These are phyloP conservation scores for Aechmea fasciata DNA, from an alignment of 176 grass and related monocot genomes.

Conservation along the genomic window DNA sequence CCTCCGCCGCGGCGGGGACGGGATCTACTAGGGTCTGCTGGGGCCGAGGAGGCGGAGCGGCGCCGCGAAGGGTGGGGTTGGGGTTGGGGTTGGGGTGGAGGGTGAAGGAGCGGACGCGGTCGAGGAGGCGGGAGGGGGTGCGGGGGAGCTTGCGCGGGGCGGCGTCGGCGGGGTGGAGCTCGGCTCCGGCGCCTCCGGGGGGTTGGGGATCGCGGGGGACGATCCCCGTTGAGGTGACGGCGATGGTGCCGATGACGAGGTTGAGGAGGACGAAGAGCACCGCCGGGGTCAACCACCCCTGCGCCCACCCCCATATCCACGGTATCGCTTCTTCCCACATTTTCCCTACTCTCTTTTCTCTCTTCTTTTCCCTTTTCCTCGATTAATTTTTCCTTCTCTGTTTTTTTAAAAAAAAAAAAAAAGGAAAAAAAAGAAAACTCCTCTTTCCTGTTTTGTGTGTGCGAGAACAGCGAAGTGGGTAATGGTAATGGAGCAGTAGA, in stretches of 20 bases:
- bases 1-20: neutral
- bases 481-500: neutral
- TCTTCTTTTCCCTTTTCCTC: neutral
- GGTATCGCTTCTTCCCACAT: constrained; percentile 59
- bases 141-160: constrained; percentile 19
- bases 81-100: constrained; percentile 5
- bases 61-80: neutral
- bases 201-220: neutral
- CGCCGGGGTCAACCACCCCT: constrained; percentile 66
- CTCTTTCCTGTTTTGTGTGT: too few relatives aligned
- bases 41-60: constrained; percentile 8
- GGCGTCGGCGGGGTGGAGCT: neutral
- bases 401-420: too few relatives aligned
- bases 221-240: constrained; percentile 55
- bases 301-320: constrained; percentile 43
- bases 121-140: constrained; percentile 56
- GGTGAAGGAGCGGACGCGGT: constrained; percentile 62
- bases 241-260: constrained; percentile 95
- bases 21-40: constrained; percentile 9
- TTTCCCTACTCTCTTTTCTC: neutral
- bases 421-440: too few relatives aligned
- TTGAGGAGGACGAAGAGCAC: constrained; percentile 84
- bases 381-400: neutral
- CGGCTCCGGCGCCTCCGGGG: neutral
- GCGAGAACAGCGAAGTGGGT: neutral